Evolutionary conservation across 2,329 filamentous ascomycete genomes (phyloP).

Genomic region (Arachnopeziza araneosa): DNA sequence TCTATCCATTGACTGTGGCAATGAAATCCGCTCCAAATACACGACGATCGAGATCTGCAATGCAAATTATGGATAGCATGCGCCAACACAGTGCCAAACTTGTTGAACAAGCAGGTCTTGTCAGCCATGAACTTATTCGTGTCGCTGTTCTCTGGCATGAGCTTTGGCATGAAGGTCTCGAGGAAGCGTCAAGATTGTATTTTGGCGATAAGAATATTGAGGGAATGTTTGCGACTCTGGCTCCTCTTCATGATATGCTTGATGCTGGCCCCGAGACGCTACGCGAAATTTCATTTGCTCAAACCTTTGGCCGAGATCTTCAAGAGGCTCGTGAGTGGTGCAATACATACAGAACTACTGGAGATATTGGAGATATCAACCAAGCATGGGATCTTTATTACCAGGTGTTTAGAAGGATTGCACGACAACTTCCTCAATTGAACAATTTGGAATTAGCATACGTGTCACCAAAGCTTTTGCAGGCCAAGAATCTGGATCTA

Average conservation of each 20-base stretch:
- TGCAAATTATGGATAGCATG: conserved; percentile 97
- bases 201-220: conserved; percentile 97
- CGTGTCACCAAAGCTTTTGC: conserved; percentile 88
- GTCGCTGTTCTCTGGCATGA: conserved; percentile 98
- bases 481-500: conserved; percentile 78
- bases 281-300: conserved; percentile 92
- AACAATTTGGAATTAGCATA: conserved; percentile 92
- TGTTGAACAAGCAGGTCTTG: conserved; percentile 90
- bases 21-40: conserved; percentile 89
- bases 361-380: conserved; percentile 89
- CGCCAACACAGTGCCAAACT: conserved; percentile 86
- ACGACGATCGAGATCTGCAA: conserved; percentile 79
- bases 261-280: conserved; percentile 89
- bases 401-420: conserved; percentile 94
- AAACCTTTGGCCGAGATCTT: conserved; percentile 93
- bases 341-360: conserved; percentile 80
- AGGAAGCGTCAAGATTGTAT: conserved; percentile 93
- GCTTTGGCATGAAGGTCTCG: conserved; percentile 95
- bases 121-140: conserved; percentile 93
- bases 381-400: conserved; percentile 99
- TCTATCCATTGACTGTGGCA: conserved; percentile 94
- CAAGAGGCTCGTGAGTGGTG: conserved; percentile 96
- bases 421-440: conserved; percentile 85
- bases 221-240: conserved; percentile 90
- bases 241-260: conserved; percentile 85